A percentile compares a stretch with the other conserved stretches of the same genome.
Evolutionary conservation across 192 early-diverging fungal genomes (phyloP).

Genomic region (Physocladia obscura): DNA sequence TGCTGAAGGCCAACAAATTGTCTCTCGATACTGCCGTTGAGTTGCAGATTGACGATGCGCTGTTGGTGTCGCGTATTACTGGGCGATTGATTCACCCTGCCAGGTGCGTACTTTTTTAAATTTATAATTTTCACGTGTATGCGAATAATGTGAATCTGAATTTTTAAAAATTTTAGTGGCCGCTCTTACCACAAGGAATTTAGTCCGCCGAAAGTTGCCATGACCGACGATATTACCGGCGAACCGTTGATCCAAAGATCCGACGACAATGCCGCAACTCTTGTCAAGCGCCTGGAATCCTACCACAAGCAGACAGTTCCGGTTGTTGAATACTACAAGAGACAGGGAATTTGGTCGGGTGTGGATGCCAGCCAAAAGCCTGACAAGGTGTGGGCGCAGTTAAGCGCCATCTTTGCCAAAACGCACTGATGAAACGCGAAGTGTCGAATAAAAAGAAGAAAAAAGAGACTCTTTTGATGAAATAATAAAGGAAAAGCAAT

Average conservation of each 20-base stretch:
- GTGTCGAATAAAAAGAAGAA: no score
- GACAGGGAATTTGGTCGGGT: conserved; percentile 86
- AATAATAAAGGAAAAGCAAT: neutral
- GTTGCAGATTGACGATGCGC: conserved; percentile 87
- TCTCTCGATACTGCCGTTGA: conserved; percentile 91
- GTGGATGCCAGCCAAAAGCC: conserved; percentile 93
- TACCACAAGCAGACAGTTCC: conserved; percentile 64
- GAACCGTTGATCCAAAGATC: conserved; percentile 96
- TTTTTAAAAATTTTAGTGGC: conserved; percentile 50
- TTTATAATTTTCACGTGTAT: conserved; percentile 12
- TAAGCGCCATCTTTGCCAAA: conserved; percentile 85
- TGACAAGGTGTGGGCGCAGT: conserved; percentile 81
- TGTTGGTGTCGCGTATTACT: conserved; percentile 94
- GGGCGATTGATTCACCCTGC: conserved; percentile 93
- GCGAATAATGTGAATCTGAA: neutral
- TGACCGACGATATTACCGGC: conserved; percentile 94
- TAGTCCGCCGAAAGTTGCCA: conserved; percentile 87
- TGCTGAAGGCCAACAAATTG: conserved; percentile 78
- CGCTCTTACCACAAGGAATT: conserved; percentile 97
- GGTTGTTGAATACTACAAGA: conserved; percentile 83
- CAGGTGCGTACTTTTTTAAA: conserved; percentile 45
- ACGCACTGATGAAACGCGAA: conserved; percentile 25
- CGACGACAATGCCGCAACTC: conserved; percentile 93
- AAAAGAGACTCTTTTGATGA: no score
- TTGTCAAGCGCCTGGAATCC: conserved; percentile 85